A percentile compares a stretch with the other conserved stretches of the same genome.
Evolutionary conservation across 495 filamentous ascomycete species (phyloP).

Genomic region (Aspergillus incahuasiensis): DNA sequence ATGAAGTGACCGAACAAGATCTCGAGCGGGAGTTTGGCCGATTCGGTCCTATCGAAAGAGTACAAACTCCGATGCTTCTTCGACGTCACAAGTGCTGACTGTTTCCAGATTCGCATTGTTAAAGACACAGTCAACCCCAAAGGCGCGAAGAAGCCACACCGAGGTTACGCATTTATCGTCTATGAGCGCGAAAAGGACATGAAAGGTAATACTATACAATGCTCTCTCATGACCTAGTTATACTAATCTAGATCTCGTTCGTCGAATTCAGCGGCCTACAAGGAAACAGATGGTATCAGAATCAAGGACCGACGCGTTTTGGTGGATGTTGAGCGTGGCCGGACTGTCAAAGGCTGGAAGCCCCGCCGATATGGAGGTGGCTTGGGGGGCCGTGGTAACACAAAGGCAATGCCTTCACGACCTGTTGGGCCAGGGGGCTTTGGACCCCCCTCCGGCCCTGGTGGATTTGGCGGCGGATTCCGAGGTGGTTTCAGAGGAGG

Average conservation of each 20-base stretch:
- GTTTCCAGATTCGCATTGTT: constrained; percentile 77
- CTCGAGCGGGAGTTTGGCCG: constrained; percentile 91
- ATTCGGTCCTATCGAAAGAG: constrained; percentile 91
- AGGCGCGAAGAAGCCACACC: constrained; percentile 76
- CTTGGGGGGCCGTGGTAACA: constrained; percentile 88
- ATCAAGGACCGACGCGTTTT: constrained; percentile 90
- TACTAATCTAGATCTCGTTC: constrained; percentile 31
- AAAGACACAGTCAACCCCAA: constrained; percentile 62
- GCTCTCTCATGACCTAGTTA: constrained; percentile 16
- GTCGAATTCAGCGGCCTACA: constrained; percentile 61
- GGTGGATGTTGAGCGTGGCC: constrained; percentile 94
- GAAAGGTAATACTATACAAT: constrained; percentile 70
- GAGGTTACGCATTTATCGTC: constrained; percentile 94
- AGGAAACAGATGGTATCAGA: constrained; percentile 82
- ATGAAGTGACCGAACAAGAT: constrained; percentile 82
- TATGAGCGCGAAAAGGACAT: constrained; percentile 98
- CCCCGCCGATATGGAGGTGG: constrained; percentile 90
- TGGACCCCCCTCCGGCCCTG: constrained; percentile 61
- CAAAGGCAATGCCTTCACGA: constrained; percentile 70
- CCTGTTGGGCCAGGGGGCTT: constrained; percentile 58
- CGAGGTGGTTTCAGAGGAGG: constrained; percentile 52
- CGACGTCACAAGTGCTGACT: background rate
- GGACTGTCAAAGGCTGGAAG: constrained; percentile 92
- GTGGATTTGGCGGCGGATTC: constrained; percentile 62
- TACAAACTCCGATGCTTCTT: constrained; percentile 26